Evolutionary conservation across 2,329 filamentous ascomycete species (phyloP).

Genomic region (Epichloe baconii): DNA sequence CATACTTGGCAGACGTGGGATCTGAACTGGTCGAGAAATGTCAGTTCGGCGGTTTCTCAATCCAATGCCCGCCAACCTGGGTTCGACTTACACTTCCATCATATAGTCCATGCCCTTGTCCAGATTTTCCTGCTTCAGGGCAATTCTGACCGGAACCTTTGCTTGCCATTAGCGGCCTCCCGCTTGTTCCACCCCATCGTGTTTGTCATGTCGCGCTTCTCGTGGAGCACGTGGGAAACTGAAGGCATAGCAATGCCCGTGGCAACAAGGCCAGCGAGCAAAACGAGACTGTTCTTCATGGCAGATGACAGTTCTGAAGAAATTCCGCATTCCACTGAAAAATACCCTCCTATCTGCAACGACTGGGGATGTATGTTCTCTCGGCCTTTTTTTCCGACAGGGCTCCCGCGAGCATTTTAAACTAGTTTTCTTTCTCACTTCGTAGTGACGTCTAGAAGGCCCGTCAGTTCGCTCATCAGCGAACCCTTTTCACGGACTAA

Average conservation of each 20-base stretch:
- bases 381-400: background rate
- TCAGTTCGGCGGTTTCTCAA: background rate
- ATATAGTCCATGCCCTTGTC: constrained; percentile 30
- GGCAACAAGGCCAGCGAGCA: constrained; percentile 10
- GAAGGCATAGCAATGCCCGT: constrained; percentile 8
- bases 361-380: too few species aligned
- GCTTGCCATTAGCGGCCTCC: constrained; percentile 7
- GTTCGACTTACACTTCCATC: constrained; percentile 21
- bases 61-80: background rate
- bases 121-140: constrained; percentile 32
- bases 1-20: constrained; percentile 30
- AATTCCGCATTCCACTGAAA: too few species aligned
- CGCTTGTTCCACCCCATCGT: constrained; percentile 15
- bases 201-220: constrained; percentile 12
- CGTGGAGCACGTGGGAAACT: constrained; percentile 18
- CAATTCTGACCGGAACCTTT: constrained; percentile 27
- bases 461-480: too few species aligned
- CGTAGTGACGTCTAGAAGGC: too few species aligned
- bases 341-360: background rate
- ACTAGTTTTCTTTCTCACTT: background rate
- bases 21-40: constrained; percentile 17
- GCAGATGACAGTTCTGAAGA: background rate
- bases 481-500: too few species aligned
- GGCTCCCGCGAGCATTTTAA: background rate
- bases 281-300: constrained; percentile 10